A percentile compares a stretch with the other conserved stretches of the same genome.
Conservation (phyloP, 2,329 filamentous ascomycete genomes). For the Diaporthe velutina region DNA sequence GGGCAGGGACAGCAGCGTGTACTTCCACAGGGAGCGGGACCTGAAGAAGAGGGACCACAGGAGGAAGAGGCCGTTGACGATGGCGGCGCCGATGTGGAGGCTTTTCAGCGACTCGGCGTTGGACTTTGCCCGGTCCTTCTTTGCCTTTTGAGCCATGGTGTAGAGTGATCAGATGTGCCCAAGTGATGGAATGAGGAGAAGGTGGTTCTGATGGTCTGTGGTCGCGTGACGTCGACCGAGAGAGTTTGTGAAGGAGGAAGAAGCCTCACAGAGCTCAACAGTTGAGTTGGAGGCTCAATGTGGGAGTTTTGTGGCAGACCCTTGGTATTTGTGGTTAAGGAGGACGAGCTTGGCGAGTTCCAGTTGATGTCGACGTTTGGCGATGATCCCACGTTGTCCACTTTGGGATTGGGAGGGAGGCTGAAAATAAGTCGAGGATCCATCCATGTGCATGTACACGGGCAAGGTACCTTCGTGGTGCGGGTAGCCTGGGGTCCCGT, state of each 20-base stretch:
- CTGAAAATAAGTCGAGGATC: slow-evolving; percentile 30
- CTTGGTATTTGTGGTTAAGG: not conserved
- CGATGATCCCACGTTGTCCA: slow-evolving; percentile 26
- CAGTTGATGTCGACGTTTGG: not conserved
- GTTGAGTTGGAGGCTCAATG: not conserved
- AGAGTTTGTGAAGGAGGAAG: not conserved
- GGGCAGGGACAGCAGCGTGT: slow-evolving; percentile 79
- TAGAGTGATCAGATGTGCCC: not conserved
- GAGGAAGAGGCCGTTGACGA: slow-evolving; percentile 81
- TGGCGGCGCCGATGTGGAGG: slow-evolving; percentile 82
- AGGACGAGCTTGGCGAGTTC: not conserved
- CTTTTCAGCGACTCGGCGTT: slow-evolving; percentile 84
- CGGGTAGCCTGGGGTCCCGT: not conserved
- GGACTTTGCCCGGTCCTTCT: slow-evolving; percentile 78
- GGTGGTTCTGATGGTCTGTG: slow-evolving; percentile 16
- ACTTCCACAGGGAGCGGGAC: slow-evolving; percentile 75
- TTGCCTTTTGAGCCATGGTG: slow-evolving; percentile 72
- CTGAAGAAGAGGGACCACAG: slow-evolving; percentile 76
- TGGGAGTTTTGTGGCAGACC: not conserved
- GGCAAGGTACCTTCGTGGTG: not conserved
- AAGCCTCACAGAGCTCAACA: not conserved
- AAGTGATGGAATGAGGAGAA: not conserved
- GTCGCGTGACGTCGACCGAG: not conserved
- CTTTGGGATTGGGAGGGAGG: slow-evolving; percentile 2
- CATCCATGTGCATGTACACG: slow-evolving; percentile 22